phyloP scores from a whole-genome alignment of 768 basidiomycete genomes.

The Gymnopilus junonius region DNA sequence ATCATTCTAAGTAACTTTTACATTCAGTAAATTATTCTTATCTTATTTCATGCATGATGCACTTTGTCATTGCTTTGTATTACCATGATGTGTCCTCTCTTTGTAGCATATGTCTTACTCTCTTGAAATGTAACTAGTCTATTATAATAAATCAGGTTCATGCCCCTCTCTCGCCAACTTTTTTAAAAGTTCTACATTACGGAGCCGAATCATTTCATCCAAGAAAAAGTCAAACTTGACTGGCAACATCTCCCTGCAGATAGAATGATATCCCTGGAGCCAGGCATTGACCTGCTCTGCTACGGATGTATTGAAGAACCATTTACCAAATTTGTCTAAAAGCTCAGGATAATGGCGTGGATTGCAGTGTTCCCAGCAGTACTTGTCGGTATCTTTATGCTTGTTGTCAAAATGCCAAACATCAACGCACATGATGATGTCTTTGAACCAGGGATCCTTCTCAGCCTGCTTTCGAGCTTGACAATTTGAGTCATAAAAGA shows the following conservation, averaged over 20 bases:
- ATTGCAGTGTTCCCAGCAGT: slow-evolving; percentile 13
- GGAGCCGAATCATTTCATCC: slow-evolving; percentile 37
- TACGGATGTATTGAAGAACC: slow-evolving; percentile 37
- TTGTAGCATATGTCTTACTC: background rate
- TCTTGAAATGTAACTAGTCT: background rate
- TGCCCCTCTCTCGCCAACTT: slow-evolving; percentile 19
- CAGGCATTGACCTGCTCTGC: slow-evolving; percentile 40
- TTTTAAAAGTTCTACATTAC: slow-evolving; percentile 25
- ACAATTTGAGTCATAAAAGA: slow-evolving; percentile 15
- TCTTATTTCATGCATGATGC: background rate
- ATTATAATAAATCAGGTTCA: slow-evolving; percentile 14
- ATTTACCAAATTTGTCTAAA: slow-evolving; percentile 6
- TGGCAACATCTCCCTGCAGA: slow-evolving; percentile 38
- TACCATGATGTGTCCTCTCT: background rate
- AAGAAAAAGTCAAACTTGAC: slow-evolving; percentile 38
- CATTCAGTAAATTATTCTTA: background rate
- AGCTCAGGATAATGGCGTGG: slow-evolving; percentile 8
- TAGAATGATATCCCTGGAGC: slow-evolving; percentile 35
- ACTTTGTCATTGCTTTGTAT: background rate
- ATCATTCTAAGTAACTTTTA: background rate
- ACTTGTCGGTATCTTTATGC: slow-evolving; percentile 5
- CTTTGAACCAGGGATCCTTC: slow-evolving; percentile 1
- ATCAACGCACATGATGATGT: slow-evolving; percentile 7
- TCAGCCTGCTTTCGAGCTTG: slow-evolving; percentile 3
- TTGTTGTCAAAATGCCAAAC: slow-evolving; percentile 15